Percentiles rank a stretch among this genome's conserved stretches.
phyloP scores from a whole-genome alignment of 2,329 filamentous ascomycete genomes.

The Eutypella sp. region DNA sequence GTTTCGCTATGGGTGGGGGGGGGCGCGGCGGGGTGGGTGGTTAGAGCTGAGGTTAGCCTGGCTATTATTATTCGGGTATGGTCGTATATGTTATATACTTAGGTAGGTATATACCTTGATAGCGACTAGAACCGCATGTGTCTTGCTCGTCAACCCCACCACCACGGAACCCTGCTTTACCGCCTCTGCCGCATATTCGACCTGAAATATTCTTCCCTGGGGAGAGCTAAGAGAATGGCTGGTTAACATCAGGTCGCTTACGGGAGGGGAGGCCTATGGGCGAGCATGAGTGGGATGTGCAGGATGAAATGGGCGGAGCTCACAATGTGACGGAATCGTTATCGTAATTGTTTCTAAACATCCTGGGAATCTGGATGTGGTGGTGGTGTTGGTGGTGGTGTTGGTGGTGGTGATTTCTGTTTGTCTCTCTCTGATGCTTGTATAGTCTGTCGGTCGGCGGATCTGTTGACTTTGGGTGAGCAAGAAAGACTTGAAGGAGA shows the following conservation, averaged over 20 bases:
- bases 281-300: conserved; percentile 3
- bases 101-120: conserved; percentile 70
- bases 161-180: conserved; percentile 99
- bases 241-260: too few species aligned
- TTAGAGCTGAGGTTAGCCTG: conserved; percentile 3
- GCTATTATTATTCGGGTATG: background rate
- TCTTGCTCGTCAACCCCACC: conserved; percentile 95
- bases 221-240: conserved; percentile 77
- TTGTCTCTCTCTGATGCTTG: background rate
- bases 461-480: too few species aligned
- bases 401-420: background rate
- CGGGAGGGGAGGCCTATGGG: too few species aligned
- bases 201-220: conserved; percentile 98
- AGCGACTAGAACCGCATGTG: conserved; percentile 90
- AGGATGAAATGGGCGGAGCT: conserved; percentile 30
- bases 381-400: conserved; percentile 3
- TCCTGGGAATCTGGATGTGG: conserved; percentile 41
- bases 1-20: conserved; percentile 66
- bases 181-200: conserved; percentile 97
- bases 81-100: background rate
- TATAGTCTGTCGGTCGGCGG: too few species aligned
- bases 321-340: conserved; percentile 99
- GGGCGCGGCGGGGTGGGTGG: background rate
- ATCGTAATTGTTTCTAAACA: conserved; percentile 99
- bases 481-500: too few species aligned